Conservation (phyloP, 2,329 filamentous ascomycete genomes). For the Aulographum hederae region DNA sequence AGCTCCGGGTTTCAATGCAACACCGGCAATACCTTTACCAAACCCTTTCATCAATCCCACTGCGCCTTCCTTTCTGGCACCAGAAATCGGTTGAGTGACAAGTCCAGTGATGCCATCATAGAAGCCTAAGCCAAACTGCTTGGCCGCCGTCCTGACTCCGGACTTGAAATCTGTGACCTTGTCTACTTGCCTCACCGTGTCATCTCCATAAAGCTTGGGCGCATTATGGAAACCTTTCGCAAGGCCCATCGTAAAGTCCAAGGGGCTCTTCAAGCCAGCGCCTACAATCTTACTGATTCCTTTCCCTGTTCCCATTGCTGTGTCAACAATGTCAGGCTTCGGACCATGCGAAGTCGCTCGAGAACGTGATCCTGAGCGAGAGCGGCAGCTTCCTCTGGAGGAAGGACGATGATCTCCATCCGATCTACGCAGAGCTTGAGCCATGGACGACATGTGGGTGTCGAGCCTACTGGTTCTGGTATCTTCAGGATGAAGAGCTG, state of each 20-base stretch:
- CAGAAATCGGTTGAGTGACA: slow-evolving; percentile 58
- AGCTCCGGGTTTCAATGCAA: slow-evolving; percentile 67
- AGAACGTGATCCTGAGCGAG: not conserved
- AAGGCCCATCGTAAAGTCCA: slow-evolving; percentile 69
- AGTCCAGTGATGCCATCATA: slow-evolving; percentile 71
- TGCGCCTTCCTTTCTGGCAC: slow-evolving; percentile 44
- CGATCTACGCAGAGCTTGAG: slow-evolving; percentile 2
- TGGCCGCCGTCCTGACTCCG: slow-evolving; percentile 60
- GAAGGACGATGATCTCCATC: slow-evolving; percentile 2
- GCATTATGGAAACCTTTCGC: slow-evolving; percentile 80
- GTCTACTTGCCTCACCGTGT: slow-evolving; percentile 58
- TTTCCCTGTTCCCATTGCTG: slow-evolving; percentile 45
- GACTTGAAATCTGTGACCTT: slow-evolving; percentile 63
- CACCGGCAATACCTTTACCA: slow-evolving; percentile 65
- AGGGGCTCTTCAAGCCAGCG: slow-evolving; percentile 60
- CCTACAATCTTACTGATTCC: slow-evolving; percentile 54
- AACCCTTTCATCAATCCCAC: slow-evolving; percentile 62
- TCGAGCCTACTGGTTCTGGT: too few relatives aligned
- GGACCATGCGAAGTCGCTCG: not conserved
- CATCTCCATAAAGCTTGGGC: slow-evolving; percentile 69
- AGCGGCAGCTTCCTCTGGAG: not conserved
- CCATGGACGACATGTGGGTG: slow-evolving; percentile 1
- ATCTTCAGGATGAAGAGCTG: too few relatives aligned
- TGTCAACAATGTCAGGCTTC: slow-evolving; percentile 24
- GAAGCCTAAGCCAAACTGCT: slow-evolving; percentile 56